Percentiles rank a stretch among this genome's conserved stretches.
Evolutionary conservation across 1,139 yeast genomes (phyloP).

Genomic region (Schwanniomyces etchellsii): DNA sequence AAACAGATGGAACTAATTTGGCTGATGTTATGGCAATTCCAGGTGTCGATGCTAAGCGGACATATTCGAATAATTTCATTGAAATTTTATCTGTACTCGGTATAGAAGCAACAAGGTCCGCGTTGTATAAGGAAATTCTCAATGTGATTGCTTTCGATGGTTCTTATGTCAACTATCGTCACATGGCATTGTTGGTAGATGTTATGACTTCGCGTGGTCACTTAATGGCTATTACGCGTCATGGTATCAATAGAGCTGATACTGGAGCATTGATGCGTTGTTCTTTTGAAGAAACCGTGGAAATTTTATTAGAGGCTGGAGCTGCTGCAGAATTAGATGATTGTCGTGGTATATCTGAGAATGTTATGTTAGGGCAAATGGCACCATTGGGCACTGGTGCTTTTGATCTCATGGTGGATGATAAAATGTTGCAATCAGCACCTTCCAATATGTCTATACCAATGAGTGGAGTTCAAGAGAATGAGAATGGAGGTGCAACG

Average conservation of each 20-base stretch:
- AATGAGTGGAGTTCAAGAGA: constrained; percentile 18
- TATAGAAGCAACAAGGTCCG: constrained; percentile 96
- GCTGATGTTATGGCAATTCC: constrained; percentile 94
- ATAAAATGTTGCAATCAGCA: constrained; percentile 69
- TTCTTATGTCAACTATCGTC: constrained; percentile 98
- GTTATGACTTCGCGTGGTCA: constrained; percentile 99
- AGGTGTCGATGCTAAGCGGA: constrained; percentile 87
- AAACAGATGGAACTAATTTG: constrained; percentile 96
- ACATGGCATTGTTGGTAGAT: constrained; percentile 94
- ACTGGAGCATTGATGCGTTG: constrained; percentile 99
- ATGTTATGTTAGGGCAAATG: constrained; percentile 95
- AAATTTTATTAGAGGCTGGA: constrained; percentile 95
- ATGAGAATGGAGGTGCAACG: constrained; percentile 83
- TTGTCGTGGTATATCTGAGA: constrained; percentile 97
- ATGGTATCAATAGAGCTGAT: constrained; percentile 97
- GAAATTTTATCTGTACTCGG: constrained; percentile 94
- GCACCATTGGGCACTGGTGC: constrained; percentile 99
- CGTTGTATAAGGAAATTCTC: constrained; percentile 86
- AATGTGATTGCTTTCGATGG: constrained; percentile 99
- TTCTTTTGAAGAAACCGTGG: constrained; percentile 98
- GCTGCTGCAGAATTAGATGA: constrained; percentile 97
- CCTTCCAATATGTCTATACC: constrained; percentile 51
- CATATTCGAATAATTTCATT: constrained; percentile 93
- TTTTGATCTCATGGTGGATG: constrained; percentile 93
- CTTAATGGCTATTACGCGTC: constrained; percentile 98